Evolutionary conservation across 345 rosid species (phyloP).

Genomic region (Clarkia xantiana): DNA sequence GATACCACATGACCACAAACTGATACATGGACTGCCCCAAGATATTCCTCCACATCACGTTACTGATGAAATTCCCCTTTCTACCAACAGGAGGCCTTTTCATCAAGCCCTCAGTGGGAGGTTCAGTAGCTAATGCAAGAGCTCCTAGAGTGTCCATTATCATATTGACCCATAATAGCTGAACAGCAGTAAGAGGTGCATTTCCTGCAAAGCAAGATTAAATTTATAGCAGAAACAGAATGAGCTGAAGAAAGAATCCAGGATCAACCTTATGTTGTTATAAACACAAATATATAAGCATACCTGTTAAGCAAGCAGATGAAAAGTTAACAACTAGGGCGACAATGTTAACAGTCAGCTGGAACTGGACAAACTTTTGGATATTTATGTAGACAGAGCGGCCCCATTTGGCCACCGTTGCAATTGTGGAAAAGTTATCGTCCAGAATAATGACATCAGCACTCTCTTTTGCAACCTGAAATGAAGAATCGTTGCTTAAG

Average conservation of each 20-base stretch:
- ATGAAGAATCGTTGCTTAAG: slow-evolving; percentile 2
- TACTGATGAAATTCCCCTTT: slow-evolving; percentile 70
- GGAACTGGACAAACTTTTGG: slow-evolving; percentile 87
- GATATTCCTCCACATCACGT: slow-evolving; percentile 96
- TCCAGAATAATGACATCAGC: slow-evolving; percentile 81
- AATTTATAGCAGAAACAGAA: neutral
- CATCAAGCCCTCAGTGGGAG: slow-evolving; percentile 67
- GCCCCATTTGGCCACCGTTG: slow-evolving; percentile 86
- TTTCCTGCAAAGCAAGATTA: slow-evolving; percentile 50
- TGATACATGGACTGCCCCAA: slow-evolving; percentile 83
- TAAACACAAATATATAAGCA: neutral
- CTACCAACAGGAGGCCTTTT: slow-evolving; percentile 55
- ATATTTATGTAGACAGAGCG: slow-evolving; percentile 78
- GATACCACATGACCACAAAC: slow-evolving; percentile 49
- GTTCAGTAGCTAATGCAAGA: slow-evolving; percentile 76
- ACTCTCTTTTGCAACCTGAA: slow-evolving; percentile 77
- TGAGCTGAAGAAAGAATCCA: slow-evolving; percentile 5
- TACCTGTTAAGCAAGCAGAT: slow-evolving; percentile 85
- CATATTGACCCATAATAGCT: slow-evolving; percentile 92
- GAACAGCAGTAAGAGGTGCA: slow-evolving; percentile 71
- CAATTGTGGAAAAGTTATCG: slow-evolving; percentile 73
- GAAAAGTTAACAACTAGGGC: slow-evolving; percentile 75
- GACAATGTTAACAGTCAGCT: slow-evolving; percentile 76
- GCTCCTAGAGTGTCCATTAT: slow-evolving; percentile 90
- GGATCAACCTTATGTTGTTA: too few species aligned